Base-by-base conservation (phyloP, 2,329 filamentous ascomycete species). In the Penicillium sp. region DNA sequence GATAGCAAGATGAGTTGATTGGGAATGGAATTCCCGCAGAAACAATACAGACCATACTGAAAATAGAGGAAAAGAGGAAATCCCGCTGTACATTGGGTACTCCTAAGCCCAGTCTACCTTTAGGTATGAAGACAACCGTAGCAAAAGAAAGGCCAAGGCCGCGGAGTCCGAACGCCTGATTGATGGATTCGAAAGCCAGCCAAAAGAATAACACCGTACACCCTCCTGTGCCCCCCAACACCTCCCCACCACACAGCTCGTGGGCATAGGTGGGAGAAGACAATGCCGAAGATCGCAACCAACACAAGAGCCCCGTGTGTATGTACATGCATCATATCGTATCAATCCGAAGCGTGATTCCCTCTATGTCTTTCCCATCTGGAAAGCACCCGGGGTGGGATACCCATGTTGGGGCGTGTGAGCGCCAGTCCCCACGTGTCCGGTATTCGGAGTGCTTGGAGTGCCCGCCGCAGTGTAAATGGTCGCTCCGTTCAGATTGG, bases 341-440 rank as follows among this genome's bases (percentile, higher is more conserved):
- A 54, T 54, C 50, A 51, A 48, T 37, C 33, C 44, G 20, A n/a
- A 29, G 38, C 35, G 26, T 28, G 27, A 27, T 32, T 26, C 22
- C 27, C 33, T 25, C 16, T 45, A 63, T 39, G 50, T 50, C 48
- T 61, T 61, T 20, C 48, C 52, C 32, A 57, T 44, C 32, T 65
- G 63, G 50, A 90, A 90, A 32, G 85, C 85, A 69, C 85, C 84
- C 1, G 86, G 86, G 6, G 86, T 92, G 74, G 88, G 80, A 23
- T 82, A 78, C 35, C 74, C 71, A 70, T 76, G 62, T 37, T 63
- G 60, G 27, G 68, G 68, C 7, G 67, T 70, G 30, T 68, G 65
- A 35, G 54, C 61, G 29, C 70, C 69, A 30, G 75, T 61, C 25
- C 68, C 70, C 31, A 69, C 69, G 30, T 75, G 69, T 26, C 70